phyloP scores from a whole-genome alignment of 306 rosid species.

The Parietaria judaica region DNA sequence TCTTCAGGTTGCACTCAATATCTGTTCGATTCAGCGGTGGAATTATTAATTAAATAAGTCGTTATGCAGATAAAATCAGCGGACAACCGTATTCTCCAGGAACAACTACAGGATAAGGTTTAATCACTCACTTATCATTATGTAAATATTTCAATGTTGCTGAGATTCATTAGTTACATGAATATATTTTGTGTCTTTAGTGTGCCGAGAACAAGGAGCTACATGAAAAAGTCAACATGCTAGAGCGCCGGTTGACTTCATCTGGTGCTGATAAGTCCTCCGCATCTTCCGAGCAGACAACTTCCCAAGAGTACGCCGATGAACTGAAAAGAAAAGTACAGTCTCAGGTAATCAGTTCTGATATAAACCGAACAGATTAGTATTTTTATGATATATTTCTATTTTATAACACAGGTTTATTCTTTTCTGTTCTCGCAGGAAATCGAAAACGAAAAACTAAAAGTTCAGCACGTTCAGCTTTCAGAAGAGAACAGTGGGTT shows the following conservation, averaged over 20 bases:
- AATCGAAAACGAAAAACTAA: constrained; percentile 82
- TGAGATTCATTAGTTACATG: neutral
- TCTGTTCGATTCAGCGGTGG: neutral
- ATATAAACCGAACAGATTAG: neutral
- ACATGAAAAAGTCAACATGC: constrained; percentile 56
- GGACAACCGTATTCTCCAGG: constrained; percentile 93
- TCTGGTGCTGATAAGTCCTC: constrained; percentile 30
- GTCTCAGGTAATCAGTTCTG: constrained; percentile 52
- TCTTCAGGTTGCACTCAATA: neutral
- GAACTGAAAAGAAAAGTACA: constrained; percentile 77
- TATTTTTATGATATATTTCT: neutral
- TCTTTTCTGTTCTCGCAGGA: constrained; percentile 42
- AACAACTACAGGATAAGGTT: constrained; percentile 87
- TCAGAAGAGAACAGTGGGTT: constrained; percentile 94
- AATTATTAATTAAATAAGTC: neutral
- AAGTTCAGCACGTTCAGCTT: constrained; percentile 71
- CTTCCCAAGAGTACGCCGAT: constrained; percentile 48
- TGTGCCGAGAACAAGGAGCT: constrained; percentile 67
- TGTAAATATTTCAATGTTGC: neutral
- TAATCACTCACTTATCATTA: neutral
- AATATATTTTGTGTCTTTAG: constrained; percentile 35
- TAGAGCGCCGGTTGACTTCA: constrained; percentile 56
- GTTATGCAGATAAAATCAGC: constrained; percentile 76
- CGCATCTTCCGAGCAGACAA: constrained; percentile 30
- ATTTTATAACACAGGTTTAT: neutral